phyloP scores from a whole-genome alignment of 2,329 filamentous ascomycete species.

The Aspergillus sp. region DNA sequence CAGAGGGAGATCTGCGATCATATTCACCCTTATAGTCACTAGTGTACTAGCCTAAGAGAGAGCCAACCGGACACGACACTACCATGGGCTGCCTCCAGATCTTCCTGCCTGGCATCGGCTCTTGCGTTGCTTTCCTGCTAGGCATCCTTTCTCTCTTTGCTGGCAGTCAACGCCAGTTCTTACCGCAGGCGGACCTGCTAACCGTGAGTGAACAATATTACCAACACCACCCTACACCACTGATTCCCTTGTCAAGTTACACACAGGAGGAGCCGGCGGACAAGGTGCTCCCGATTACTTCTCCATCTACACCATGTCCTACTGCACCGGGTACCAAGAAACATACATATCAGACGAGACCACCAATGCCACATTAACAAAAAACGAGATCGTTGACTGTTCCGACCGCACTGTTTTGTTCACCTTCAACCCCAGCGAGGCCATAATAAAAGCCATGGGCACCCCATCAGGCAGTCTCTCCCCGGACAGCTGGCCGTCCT shows the following conservation, averaged over 20 bases:
- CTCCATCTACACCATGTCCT: slow-evolving; percentile 12
- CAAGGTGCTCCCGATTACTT: slow-evolving; percentile 9
- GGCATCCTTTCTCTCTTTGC: slow-evolving; percentile 10
- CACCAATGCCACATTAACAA: slow-evolving; percentile 1
- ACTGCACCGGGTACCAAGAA: slow-evolving; percentile 4
- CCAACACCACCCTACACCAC: neutral
- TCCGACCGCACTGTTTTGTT: slow-evolving; percentile 9
- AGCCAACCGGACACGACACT: too few relatives aligned
- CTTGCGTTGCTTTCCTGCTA: slow-evolving; percentile 7
- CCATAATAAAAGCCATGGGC: neutral
- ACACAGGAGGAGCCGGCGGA: neutral
- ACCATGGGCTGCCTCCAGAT: neutral
- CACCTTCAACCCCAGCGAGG: slow-evolving; percentile 5
- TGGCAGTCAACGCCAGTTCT: slow-evolving; percentile 8
- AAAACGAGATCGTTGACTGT: neutral
- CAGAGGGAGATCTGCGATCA: neutral
- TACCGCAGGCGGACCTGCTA: slow-evolving; percentile 8
- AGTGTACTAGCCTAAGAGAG: neutral
- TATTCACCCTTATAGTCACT: neutral
- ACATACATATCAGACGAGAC: neutral
- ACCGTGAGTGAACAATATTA: neutral
- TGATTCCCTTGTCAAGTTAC: neutral
- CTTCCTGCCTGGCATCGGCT: slow-evolving; percentile 3
- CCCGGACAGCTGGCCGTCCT: slow-evolving; percentile 7
- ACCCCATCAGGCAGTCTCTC: neutral